Conservation (phyloP, 306 rosid species). For the Cucurbita pepo region DNA sequence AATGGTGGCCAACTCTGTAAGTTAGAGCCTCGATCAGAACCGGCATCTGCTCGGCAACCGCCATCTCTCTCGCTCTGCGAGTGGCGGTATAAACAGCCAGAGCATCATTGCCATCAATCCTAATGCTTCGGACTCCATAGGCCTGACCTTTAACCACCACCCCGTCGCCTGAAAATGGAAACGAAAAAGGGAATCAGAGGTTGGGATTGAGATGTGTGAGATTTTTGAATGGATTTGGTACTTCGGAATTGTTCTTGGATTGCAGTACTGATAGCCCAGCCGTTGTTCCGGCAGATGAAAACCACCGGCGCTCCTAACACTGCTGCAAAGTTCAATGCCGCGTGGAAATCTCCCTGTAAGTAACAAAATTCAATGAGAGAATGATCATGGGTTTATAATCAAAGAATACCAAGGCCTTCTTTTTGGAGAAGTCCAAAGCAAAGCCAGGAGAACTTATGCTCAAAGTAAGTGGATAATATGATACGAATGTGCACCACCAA, state of each 20-base stretch:
- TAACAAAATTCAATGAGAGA: too few species aligned
- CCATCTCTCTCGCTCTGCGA: slow-evolving; percentile 43
- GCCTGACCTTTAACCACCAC: slow-evolving; percentile 55
- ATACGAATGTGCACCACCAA: too few species aligned
- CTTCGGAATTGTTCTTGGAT: slow-evolving; percentile 87
- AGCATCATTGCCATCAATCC: slow-evolving; percentile 70
- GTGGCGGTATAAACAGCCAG: slow-evolving; percentile 52
- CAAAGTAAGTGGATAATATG: too few species aligned
- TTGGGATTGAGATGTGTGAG: not conserved
- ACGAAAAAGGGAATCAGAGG: not conserved
- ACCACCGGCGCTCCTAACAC: slow-evolving; percentile 73
- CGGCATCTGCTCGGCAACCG: slow-evolving; percentile 40
- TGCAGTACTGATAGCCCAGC: slow-evolving; percentile 99
- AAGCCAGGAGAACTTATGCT: too few species aligned
- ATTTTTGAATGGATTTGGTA: slow-evolving; percentile 1
- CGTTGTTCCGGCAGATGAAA: slow-evolving; percentile 88
- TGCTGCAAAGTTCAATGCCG: slow-evolving; percentile 75
- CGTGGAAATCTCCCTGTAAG: slow-evolving; percentile 87
- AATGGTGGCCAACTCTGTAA: slow-evolving; percentile 75
- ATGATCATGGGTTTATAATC: too few species aligned
- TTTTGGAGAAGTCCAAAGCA: too few species aligned
- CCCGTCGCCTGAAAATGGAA: slow-evolving; percentile 40
- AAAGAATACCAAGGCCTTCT: too few species aligned
- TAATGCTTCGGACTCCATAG: slow-evolving; percentile 48
- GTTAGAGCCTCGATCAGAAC: slow-evolving; percentile 57